phyloP scores from a whole-genome alignment of 352 stramenopile genomes.

The Blastocystis sp. region DNA sequence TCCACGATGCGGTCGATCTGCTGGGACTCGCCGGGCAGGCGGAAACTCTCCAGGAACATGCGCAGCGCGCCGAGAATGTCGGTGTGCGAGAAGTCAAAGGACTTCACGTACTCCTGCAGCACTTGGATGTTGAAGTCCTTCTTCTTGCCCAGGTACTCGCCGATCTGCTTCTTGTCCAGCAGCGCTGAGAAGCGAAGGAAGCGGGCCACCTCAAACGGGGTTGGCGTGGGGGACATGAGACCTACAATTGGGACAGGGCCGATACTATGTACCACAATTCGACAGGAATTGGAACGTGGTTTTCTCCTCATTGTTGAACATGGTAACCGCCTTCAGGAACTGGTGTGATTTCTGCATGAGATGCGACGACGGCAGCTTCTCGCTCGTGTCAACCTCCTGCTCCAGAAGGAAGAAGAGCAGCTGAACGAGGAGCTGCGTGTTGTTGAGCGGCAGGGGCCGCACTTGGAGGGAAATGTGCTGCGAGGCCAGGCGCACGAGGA shows the following conservation, averaged over 20 bases:
- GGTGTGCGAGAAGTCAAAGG: constrained; percentile 87
- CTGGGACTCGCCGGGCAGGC: constrained; percentile 91
- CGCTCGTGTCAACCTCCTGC: background rate
- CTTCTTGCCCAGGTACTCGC: constrained; percentile 90
- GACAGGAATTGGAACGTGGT: constrained; percentile 26
- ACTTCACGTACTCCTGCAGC: constrained; percentile 75
- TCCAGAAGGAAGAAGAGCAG: constrained; percentile 8
- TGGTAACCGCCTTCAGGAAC: constrained; percentile 29
- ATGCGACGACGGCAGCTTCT: background rate
- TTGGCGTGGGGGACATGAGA: constrained; percentile 6
- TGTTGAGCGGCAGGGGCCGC: background rate
- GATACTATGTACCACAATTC: constrained; percentile 12
- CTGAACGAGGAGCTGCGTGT: background rate
- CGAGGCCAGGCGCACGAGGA: background rate
- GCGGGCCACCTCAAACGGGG: constrained; percentile 33
- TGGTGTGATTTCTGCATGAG: constrained; percentile 14
- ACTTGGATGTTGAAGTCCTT: constrained; percentile 84
- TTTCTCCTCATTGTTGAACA: constrained; percentile 52
- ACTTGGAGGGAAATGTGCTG: background rate
- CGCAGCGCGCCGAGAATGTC: constrained; percentile 83
- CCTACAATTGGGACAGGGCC: background rate
- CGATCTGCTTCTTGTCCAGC: constrained; percentile 87
- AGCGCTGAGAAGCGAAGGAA: constrained; percentile 88
- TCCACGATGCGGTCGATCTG: constrained; percentile 89
- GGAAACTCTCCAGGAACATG: constrained; percentile 87